Evolutionary conservation across 805 yeast species (phyloP).

Genomic region (Kurtzmaniella cleridarum): DNA sequence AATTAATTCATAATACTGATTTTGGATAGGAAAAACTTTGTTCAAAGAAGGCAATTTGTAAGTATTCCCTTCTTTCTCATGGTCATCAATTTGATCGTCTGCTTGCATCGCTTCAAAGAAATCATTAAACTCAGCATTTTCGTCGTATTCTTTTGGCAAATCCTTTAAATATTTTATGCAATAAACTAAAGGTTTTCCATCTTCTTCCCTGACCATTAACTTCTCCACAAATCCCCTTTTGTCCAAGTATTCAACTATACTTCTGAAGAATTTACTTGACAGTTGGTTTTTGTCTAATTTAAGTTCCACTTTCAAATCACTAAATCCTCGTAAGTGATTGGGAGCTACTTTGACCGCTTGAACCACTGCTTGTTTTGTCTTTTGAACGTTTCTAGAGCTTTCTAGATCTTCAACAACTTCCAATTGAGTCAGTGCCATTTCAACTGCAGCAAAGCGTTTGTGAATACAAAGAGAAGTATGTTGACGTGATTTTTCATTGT

Average conservation of each 20-base stretch:
- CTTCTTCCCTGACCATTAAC: constrained; percentile 41
- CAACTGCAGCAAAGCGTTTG: constrained; percentile 35
- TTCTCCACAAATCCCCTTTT: constrained; percentile 43
- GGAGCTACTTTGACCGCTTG: constrained; percentile 53
- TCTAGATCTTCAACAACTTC: constrained; percentile 21
- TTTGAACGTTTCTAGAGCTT: constrained; percentile 22
- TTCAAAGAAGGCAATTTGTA: constrained; percentile 36
- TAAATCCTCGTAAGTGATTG: constrained; percentile 52
- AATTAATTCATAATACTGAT: constrained; percentile 54
- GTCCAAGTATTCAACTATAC: constrained; percentile 42
- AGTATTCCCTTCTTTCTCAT: constrained; percentile 7
- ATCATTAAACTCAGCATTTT: constrained; percentile 34
- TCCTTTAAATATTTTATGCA: constrained; percentile 39
- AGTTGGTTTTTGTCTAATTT: constrained; percentile 39
- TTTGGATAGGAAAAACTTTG: constrained; percentile 55
- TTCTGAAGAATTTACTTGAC: constrained; percentile 42
- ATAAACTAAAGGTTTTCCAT: constrained; percentile 26
- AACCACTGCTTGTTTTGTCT: constrained; percentile 35
- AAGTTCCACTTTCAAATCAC: constrained; percentile 57
- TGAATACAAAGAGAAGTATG: constrained; percentile 53
- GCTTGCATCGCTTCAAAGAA: constrained; percentile 9
- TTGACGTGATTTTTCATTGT: constrained; percentile 35
- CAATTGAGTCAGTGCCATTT: constrained; percentile 16
- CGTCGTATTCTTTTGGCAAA: constrained; percentile 43
- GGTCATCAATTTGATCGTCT: constrained; percentile 11